phyloP scores from a whole-genome alignment of 1,284 basidiomycete genomes.

The Pascua guehoae region DNA sequence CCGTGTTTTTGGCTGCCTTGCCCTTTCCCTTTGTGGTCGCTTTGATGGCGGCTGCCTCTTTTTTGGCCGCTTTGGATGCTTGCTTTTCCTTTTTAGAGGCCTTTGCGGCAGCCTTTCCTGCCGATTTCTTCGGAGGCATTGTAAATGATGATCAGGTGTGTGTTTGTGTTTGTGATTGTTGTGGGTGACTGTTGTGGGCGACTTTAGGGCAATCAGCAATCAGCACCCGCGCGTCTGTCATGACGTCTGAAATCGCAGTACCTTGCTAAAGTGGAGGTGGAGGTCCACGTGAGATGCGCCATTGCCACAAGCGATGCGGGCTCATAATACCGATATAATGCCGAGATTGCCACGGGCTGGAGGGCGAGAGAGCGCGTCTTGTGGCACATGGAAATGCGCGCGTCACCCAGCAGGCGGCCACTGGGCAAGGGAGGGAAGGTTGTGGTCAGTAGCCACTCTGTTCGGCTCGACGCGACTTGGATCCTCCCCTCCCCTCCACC shows the following conservation, averaged over 20 bases:
- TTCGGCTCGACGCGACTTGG: no score
- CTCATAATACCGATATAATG: no score
- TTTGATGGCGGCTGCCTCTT: conserved; percentile 61
- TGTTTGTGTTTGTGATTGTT: background rate
- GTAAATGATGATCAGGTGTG: background rate
- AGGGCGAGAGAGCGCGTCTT: no score
- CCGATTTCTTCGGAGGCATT: conserved; percentile 21
- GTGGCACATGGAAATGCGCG: no score
- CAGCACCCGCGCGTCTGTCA: background rate
- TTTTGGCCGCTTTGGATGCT: conserved; percentile 55
- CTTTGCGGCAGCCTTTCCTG: conserved; percentile 57
- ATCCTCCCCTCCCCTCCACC: no score
- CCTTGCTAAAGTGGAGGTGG: conserved; percentile 20
- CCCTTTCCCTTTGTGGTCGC: conserved; percentile 28
- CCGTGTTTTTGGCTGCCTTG: conserved; percentile 51
- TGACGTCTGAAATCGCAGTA: background rate
- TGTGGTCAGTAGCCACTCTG: no score
- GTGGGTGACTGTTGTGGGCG: background rate
- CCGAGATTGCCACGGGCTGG: no score
- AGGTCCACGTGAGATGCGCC: background rate
- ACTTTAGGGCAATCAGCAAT: background rate
- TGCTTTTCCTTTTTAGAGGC: conserved; percentile 68
- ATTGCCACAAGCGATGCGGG: no score
- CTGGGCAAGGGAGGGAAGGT: no score
- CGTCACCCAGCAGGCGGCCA: no score